These are phyloP conservation scores for Penicillium bovifimosum DNA, from an alignment of 495 filamentous ascomycete genomes.

Conservation along the genomic window DNA sequence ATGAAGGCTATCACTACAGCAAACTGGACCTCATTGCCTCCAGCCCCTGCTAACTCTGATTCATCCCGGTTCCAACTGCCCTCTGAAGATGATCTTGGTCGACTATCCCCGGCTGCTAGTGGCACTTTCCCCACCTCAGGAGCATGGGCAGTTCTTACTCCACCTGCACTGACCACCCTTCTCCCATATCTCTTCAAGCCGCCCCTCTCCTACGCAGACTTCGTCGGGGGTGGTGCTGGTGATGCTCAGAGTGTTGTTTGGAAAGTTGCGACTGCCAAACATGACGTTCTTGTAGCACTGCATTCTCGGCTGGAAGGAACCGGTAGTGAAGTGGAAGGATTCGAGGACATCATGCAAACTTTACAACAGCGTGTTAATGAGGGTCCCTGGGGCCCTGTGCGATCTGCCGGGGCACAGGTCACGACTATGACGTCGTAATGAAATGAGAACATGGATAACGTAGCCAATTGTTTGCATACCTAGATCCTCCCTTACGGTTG, in stretches of 20 bases:
- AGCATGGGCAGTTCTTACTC: conserved; percentile 46
- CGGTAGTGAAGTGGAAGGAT: conserved; percentile 28
- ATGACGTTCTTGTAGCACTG: conserved; percentile 49
- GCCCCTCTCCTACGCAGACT: conserved; percentile 51
- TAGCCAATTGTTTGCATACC: not conserved
- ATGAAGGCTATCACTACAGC: conserved; percentile 51
- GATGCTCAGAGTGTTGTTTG: conserved; percentile 55
- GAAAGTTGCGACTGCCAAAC: conserved; percentile 55
- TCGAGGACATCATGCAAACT: conserved; percentile 42
- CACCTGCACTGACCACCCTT: conserved; percentile 47
- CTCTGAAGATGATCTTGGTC: conserved; percentile 36
- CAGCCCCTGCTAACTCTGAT: conserved; percentile 10
- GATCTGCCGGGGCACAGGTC: conserved; percentile 27
- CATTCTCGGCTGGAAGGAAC: conserved; percentile 28
- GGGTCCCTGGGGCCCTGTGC: conserved; percentile 38
- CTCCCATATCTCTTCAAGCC: conserved; percentile 57
- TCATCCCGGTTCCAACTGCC: conserved; percentile 38
- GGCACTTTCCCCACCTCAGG: conserved; percentile 43
- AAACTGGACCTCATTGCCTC: conserved; percentile 43
- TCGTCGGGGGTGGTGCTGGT: conserved; percentile 53
- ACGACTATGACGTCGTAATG: conserved; percentile 27
- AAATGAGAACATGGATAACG: not conserved
- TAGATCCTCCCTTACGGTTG: not conserved
- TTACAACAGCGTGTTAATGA: conserved; percentile 41
- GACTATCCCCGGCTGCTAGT: conserved; percentile 31